Conservation (phyloP, 768 basidiomycete genomes). For the Melanogaster broomeanus region DNA sequence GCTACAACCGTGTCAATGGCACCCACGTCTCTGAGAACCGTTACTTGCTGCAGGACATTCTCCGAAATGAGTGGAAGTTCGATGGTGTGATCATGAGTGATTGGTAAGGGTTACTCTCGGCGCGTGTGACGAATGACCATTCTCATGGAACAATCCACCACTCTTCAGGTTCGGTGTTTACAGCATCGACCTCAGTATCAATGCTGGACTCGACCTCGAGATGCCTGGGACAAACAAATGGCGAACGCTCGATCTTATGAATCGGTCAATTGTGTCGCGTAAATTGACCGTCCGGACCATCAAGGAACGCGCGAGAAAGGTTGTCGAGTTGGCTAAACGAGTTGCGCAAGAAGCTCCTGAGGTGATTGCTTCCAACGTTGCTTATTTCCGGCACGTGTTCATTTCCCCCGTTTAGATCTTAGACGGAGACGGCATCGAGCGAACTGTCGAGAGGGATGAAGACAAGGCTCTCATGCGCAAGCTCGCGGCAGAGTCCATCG, state of each 20-base stretch:
- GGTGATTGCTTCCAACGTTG: conserved; percentile 33
- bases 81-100: conserved; percentile 81
- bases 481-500: conserved; percentile 70
- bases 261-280: conserved; percentile 57
- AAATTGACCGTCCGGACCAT: conserved; percentile 66
- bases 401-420: conserved; percentile 48
- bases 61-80: conserved; percentile 75
- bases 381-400: neutral
- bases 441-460: conserved; percentile 59
- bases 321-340: conserved; percentile 69
- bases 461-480: conserved; percentile 64
- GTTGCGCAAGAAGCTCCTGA: conserved; percentile 68
- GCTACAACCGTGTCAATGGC: conserved; percentile 78
- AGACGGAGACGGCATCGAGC: conserved; percentile 70
- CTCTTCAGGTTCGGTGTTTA: conserved; percentile 69
- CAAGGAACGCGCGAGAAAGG: conserved; percentile 64
- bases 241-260: conserved; percentile 69
- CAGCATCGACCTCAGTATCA: conserved; percentile 60
- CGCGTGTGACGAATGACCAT: neutral
- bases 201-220: conserved; percentile 80
- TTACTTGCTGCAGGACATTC: conserved; percentile 56
- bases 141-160: neutral
- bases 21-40: conserved; percentile 68
- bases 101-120: conserved; percentile 49
- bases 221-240: conserved; percentile 81